Evolutionary conservation across 106 monocot genomes (phyloP).

Genomic region (Posidonia australis): DNA sequence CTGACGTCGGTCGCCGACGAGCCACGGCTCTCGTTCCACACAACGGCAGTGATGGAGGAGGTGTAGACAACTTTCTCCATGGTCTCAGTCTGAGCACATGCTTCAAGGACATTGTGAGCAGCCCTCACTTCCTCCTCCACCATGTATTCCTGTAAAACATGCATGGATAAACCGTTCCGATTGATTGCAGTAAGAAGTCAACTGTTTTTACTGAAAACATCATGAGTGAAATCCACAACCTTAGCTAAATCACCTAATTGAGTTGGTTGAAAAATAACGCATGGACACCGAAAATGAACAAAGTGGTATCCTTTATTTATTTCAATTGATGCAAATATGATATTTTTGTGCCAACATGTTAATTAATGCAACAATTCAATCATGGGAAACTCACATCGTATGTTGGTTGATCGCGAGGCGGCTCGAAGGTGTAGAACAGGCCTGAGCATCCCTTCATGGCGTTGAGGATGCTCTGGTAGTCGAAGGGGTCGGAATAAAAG

Average conservation of each 20-base stretch:
- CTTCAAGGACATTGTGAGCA: constrained; percentile 88
- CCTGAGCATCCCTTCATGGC: constrained; percentile 78
- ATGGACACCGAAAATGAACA: no score
- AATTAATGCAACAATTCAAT: no score
- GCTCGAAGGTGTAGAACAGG: constrained; percentile 80
- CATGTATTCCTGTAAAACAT: constrained; percentile 43
- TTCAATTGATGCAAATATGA: no score
- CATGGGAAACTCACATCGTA: constrained; percentile 66
- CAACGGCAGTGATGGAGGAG: constrained; percentile 73
- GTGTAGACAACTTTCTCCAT: constrained; percentile 86
- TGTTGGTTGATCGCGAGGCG: constrained; percentile 24
- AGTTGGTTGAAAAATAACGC: no score
- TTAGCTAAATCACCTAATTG: no score
- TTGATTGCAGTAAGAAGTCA: no score
- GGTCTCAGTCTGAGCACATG: constrained; percentile 65
- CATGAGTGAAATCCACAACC: no score
- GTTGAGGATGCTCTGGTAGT: constrained; percentile 76
- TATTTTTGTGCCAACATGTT: no score
- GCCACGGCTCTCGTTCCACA: constrained; percentile 58
- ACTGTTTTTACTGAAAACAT: no score
- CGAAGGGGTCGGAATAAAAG: constrained; percentile 67
- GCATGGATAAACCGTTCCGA: no score
- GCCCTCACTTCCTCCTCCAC: constrained; percentile 74
- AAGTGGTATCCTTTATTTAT: no score
- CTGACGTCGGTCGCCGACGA: constrained; percentile 21